Percentiles rank a stretch among this genome's conserved stretches.
These are phyloP conservation scores for Penicillium sp. DNA, from an alignment of 2,329 filamentous ascomycete species.

Conservation along the genomic window DNA sequence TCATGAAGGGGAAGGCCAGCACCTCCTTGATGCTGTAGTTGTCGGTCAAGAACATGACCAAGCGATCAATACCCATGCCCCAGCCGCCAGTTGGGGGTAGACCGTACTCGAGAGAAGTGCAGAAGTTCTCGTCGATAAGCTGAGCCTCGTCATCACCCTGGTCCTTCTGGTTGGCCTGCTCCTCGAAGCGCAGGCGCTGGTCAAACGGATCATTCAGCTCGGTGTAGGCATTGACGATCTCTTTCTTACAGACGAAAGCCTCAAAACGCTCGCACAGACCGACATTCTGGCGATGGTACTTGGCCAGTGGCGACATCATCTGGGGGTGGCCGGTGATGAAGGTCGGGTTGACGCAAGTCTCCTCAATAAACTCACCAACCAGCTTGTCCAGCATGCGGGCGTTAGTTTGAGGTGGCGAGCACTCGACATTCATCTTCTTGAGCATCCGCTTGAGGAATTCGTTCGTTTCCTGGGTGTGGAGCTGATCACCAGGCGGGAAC, in stretches of 20 bases:
- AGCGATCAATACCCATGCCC: slow-evolving; percentile 91
- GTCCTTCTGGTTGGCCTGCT: slow-evolving; percentile 93
- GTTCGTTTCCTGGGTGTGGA: slow-evolving; percentile 86
- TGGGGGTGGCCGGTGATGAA: slow-evolving; percentile 82
- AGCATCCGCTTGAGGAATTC: slow-evolving; percentile 80
- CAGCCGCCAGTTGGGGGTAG: slow-evolving; percentile 92
- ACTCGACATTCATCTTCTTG: slow-evolving; percentile 87
- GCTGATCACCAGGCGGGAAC: slow-evolving; percentile 83
- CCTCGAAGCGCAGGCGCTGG: slow-evolving; percentile 85
- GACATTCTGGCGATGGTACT: slow-evolving; percentile 77
- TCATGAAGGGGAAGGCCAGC: slow-evolving; percentile 96
- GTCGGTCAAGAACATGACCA: slow-evolving; percentile 94
- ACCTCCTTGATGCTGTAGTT: slow-evolving; percentile 97
- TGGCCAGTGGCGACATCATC: slow-evolving; percentile 94
- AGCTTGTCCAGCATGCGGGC: slow-evolving; percentile 95
- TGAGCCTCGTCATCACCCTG: slow-evolving; percentile 98
- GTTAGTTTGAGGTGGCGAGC: slow-evolving; percentile 85
- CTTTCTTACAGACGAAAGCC: slow-evolving; percentile 85
- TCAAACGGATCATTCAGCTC: slow-evolving; percentile 98
- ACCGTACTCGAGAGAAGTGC: slow-evolving; percentile 82
- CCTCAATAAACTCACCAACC: slow-evolving; percentile 90
- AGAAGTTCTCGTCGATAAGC: slow-evolving; percentile 93
- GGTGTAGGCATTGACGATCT: slow-evolving; percentile 69
- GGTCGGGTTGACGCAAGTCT: slow-evolving; percentile 87
- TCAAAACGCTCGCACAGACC: slow-evolving; percentile 97